Conservation (phyloP, 306 rosid species). For the Cucumis sativus region Cucumber_9930_V3 NC_026657.2:1081501-1082000, state of each 20-base stretch:
- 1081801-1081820: neutral
- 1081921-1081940: no score
- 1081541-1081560: neutral
- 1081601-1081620: neutral
- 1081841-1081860: neutral
- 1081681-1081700: neutral
- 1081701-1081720: neutral
- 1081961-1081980: neutral
- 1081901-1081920: neutral
- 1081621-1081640: no score
- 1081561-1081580: neutral
- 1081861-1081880: neutral
- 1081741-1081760: neutral
- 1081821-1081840: neutral
- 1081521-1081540: neutral
- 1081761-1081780: neutral
- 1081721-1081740: neutral
- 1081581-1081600: neutral
- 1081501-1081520: neutral
- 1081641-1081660: neutral
- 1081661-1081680: neutral
- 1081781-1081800: neutral
- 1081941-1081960: no score
- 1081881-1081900: neutral
- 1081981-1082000: neutral